Base-by-base conservation (phyloP, 768 basidiomycete genomes). In the Phylloporus rhodoxanthus region DNA sequence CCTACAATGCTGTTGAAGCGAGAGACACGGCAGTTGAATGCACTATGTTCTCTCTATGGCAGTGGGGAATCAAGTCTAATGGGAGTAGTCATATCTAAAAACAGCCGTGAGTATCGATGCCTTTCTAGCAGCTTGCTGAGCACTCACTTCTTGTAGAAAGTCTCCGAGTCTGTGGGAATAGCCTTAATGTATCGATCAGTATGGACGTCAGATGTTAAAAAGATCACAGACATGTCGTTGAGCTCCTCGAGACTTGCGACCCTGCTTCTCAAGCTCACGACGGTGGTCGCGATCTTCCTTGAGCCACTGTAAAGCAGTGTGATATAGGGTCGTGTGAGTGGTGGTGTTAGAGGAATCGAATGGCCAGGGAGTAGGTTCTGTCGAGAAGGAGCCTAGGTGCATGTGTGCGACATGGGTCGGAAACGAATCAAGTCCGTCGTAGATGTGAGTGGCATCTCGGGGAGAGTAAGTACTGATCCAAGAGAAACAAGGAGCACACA, bases 381-480 rank as follows among this genome's bases (percentile, higher is more conserved):
- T 82, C 11, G 82, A 72, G 47, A 93, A 81, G 11, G 74, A 70
- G 4, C 96, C 96, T 41, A 92, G 76, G 21, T 87, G 82, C 83
- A 99, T 87, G 63, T 98, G 96, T 5, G 83, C 82, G 52, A 98
- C 74, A 61, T 95, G 91, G 1, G 94, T 97, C 4, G 96, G 95
- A 72, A 95, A 97, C n/a, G 77, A 68, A 60, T 80, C 79, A 26
- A 98, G 69, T 10, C 94, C 95, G 65, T 98, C 95, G 56, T 93
- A 96, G 59, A 99, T 96, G 67, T 99, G 96, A 1, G 94, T 97
- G 10, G 94, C 92, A 70, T 96, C 91, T 93, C 58, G 17, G 32
- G 20, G 19, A 3, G 23, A 17, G 25, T 58, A 41, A 60, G 54
- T 9, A 48, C 21, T 23, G 33, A 20, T 29, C 44, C 21, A 33